phyloP scores from a whole-genome alignment of 805 yeast species.

The Saccharomycopsis fibuligera region DNA sequence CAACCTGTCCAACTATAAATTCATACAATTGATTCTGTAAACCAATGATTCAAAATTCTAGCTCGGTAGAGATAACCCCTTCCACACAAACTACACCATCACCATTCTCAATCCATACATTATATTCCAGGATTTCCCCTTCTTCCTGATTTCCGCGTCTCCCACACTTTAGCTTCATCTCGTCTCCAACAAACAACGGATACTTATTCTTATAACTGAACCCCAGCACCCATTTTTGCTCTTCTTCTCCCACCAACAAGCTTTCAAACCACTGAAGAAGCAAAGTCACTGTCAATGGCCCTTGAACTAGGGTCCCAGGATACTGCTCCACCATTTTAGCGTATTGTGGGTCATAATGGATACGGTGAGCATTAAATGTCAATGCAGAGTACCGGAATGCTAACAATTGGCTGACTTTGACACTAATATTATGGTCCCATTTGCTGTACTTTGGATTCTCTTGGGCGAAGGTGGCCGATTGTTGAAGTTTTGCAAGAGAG shows the following conservation, averaged over 20 bases:
- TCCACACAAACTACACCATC: conserved; percentile 13
- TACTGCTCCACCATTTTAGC: conserved; percentile 50
- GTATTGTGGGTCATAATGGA: conserved; percentile 65
- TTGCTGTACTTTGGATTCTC: conserved; percentile 6
- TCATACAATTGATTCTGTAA: no score
- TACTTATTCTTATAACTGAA: conserved; percentile 44
- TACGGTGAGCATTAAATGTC: conserved; percentile 76
- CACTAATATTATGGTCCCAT: conserved; percentile 6
- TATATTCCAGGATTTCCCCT: conserved; percentile 16
- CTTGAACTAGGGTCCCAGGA: conserved; percentile 63
- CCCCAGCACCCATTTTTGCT: no score
- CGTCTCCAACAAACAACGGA: conserved; percentile 43
- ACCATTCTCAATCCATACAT: conserved; percentile 27
- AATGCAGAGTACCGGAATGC: conserved; percentile 65
- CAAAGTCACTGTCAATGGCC: conserved; percentile 68
- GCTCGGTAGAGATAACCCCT: no score
- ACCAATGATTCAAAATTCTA: no score
- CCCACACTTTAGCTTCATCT: conserved; percentile 27
- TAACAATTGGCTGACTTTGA: conserved; percentile 36
- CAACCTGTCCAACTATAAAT: no score
- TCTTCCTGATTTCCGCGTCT: no score
- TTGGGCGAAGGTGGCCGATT: conserved; percentile 15
- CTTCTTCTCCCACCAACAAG: no score
- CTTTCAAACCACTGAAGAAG: conserved; percentile 45
- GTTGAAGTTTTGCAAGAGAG: conserved; percentile 22